A percentile compares a stretch with the other conserved stretches of the same genome.
Evolutionary conservation across 2,329 filamentous ascomycete genomes (phyloP).

Genomic region (Arthrobotrys musiformis): DNA sequence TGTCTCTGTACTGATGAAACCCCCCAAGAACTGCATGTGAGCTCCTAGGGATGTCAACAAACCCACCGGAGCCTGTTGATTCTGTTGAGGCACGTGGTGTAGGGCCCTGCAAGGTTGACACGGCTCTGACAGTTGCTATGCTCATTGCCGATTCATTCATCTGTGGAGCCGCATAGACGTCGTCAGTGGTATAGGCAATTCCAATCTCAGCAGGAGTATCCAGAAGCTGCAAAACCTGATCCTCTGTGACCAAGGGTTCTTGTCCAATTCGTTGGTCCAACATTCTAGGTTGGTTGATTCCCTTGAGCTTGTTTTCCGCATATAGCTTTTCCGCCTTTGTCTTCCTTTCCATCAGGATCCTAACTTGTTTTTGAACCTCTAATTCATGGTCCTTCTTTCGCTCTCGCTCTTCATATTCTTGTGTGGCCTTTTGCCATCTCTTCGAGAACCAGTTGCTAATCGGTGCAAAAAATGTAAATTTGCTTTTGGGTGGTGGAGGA

Average conservation of each 20-base stretch:
- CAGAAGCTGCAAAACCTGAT: conserved; percentile 9
- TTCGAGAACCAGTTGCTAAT: conserved; percentile 54
- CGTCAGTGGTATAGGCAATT: conserved; percentile 45
- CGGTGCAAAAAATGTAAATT: conserved; percentile 50
- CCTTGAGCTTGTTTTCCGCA: conserved; percentile 50
- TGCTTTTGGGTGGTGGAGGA: conserved; percentile 35
- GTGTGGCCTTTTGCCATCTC: conserved; percentile 47
- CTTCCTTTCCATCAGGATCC: conserved; percentile 40
- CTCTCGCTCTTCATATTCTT: conserved; percentile 51
- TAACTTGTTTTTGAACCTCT: conserved; percentile 38
- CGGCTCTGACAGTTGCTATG: conserved; percentile 30
- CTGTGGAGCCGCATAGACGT: conserved; percentile 33
- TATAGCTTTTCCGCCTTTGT: conserved; percentile 45
- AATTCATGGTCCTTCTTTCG: conserved; percentile 39
- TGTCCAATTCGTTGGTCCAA: conserved; percentile 24
- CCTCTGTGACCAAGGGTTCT: conserved; percentile 42
- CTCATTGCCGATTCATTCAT: conserved; percentile 46
- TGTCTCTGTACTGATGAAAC: conserved; percentile 25
- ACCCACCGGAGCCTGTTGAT: conserved; percentile 16
- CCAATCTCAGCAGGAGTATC: conserved; percentile 25
- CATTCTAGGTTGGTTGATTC: conserved; percentile 41
- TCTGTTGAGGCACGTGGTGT: conserved; percentile 39
- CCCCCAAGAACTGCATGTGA: neutral
- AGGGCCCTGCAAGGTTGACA: conserved; percentile 10
- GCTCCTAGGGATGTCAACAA: neutral